Evolutionary conservation across 176 grass and related monocot genomes (phyloP).

Genomic region (Aegilops tauschii): DNA sequence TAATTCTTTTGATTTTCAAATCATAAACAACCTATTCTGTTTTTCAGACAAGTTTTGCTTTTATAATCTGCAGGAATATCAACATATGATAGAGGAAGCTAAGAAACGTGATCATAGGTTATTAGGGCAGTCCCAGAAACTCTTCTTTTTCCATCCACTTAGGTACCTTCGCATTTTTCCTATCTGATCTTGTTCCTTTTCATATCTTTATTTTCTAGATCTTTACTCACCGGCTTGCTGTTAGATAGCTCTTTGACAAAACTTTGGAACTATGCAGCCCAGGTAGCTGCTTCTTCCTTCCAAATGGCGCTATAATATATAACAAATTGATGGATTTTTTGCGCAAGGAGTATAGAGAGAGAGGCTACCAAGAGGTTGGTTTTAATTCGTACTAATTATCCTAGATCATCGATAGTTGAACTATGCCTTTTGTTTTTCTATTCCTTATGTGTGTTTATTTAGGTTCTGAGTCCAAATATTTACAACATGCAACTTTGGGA

Average conservation of each 20-base stretch:
- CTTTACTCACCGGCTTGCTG: background rate
- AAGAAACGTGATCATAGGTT: constrained; percentile 97
- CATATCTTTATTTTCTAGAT: background rate
- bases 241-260: background rate
- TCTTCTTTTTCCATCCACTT: constrained; percentile 99
- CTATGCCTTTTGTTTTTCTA: background rate
- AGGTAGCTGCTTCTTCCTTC: constrained; percentile 98
- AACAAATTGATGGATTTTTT: constrained; percentile 97
- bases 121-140: constrained; percentile 79
- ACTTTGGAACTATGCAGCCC: constrained; percentile 58
- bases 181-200: constrained; percentile 19
- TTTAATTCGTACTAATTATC: constrained; percentile 21
- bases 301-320: constrained; percentile 89
- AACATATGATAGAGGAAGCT: constrained; percentile 79
- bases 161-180: constrained; percentile 48
- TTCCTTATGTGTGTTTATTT: constrained; percentile 13
- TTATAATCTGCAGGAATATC: constrained; percentile 73
- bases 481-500: constrained; percentile 99
- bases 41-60: background rate
- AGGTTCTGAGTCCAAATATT: constrained; percentile 95
- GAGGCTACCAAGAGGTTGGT: constrained; percentile 91
- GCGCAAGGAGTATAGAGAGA: constrained; percentile 67
- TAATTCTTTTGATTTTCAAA: constrained; percentile 1
- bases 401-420: background rate
- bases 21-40: background rate